phyloP scores from a whole-genome alignment of 2,329 filamentous ascomycete species.

The Aureobasidium leucospermi region DNA sequence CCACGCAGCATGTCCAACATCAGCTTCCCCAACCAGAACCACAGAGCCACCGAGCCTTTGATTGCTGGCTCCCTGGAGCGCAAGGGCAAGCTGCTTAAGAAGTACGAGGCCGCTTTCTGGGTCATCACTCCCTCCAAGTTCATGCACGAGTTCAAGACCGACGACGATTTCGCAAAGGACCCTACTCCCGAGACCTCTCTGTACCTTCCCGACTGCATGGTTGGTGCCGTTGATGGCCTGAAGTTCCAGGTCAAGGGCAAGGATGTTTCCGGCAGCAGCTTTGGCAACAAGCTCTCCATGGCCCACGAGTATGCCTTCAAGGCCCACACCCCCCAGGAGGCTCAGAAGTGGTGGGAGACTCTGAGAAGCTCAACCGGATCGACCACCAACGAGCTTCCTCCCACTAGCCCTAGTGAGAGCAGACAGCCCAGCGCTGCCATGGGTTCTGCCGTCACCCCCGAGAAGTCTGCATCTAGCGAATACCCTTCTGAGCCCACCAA shows the following conservation, averaged over 20 bases:
- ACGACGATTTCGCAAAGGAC: constrained; percentile 65
- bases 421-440: constrained; percentile 4
- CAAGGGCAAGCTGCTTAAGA: constrained; percentile 80
- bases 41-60: constrained; percentile 68
- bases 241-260: constrained; percentile 97
- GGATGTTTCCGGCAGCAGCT: constrained; percentile 67
- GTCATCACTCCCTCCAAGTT: constrained; percentile 83
- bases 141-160: constrained; percentile 93
- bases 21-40: constrained; percentile 81
- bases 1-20: constrained; percentile 68
- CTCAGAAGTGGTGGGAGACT: constrained; percentile 75
- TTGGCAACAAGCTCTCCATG: constrained; percentile 75
- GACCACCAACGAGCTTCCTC: constrained; percentile 35
- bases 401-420: constrained; percentile 24
- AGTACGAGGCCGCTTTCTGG: constrained; percentile 77
- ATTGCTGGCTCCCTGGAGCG: constrained; percentile 85
- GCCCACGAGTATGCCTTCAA: constrained; percentile 79
- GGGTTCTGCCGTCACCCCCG: not conserved
- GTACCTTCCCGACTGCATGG: constrained; percentile 81
- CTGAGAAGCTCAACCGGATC: constrained; percentile 56
- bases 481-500: not conserved
- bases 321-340: constrained; percentile 71
- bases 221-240: constrained; percentile 63
- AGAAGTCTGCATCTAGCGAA: not conserved
- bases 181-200: constrained; percentile 80